phyloP scores from a whole-genome alignment of 1,284 basidiomycete genomes.

The Ceratobasidium sp. region DNA sequence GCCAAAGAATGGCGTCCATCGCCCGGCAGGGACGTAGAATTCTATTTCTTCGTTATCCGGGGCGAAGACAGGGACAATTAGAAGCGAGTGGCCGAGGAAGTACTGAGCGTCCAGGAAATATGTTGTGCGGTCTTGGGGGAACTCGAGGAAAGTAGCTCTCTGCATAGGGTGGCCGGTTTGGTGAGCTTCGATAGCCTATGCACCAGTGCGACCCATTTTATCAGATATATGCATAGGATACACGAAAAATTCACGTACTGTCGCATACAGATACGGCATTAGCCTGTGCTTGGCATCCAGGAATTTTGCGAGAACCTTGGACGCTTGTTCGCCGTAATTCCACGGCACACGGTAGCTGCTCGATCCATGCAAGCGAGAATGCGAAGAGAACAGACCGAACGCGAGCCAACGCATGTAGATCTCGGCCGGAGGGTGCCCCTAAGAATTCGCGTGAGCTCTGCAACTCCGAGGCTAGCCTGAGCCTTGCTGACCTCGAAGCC shows the following conservation, averaged over 20 bases:
- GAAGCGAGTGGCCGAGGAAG: conserved; percentile 73
- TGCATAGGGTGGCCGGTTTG: conserved; percentile 67
- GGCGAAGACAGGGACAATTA: conserved; percentile 77
- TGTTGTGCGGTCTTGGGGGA: conserved; percentile 68
- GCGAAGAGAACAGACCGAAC: conserved; percentile 65
- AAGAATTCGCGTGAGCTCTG: not conserved
- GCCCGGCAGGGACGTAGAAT: conserved; percentile 73
- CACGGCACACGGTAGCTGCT: conserved; percentile 77
- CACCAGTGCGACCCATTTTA: not conserved
- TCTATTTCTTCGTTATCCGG: conserved; percentile 63
- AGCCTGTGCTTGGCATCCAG: conserved; percentile 72
- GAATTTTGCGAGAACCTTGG: conserved; percentile 68
- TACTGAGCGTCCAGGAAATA: conserved; percentile 71
- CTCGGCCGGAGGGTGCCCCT: conserved; percentile 71
- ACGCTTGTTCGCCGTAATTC: conserved; percentile 75
- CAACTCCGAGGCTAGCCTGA: not conserved
- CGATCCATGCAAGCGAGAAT: conserved; percentile 75
- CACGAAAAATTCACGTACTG: conserved; percentile 54
- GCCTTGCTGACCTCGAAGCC: conserved; percentile 63
- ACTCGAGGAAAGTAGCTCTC: conserved; percentile 78
- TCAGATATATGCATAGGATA: not conserved
- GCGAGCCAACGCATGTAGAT: conserved; percentile 74
- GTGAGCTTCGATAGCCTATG: conserved; percentile 63
- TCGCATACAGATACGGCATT: conserved; percentile 75
- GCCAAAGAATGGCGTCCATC: conserved; percentile 63